These are phyloP conservation scores for Lasiosphaeria miniovina DNA, from an alignment of 495 filamentous ascomycete species.

Conservation along the genomic window DNA sequence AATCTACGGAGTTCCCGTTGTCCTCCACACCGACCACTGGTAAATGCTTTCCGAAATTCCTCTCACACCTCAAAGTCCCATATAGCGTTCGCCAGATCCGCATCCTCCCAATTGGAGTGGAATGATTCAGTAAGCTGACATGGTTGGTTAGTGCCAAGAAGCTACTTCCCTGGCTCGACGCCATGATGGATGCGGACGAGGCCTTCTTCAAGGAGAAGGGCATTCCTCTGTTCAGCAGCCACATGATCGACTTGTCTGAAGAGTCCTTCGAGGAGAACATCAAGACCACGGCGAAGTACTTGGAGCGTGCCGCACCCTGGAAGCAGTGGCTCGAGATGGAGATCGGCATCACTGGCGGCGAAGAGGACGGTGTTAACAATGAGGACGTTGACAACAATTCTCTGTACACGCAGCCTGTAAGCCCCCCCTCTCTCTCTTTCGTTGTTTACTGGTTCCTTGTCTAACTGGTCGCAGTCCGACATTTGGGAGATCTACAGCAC, in stretches of 20 bases:
- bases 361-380: constrained; percentile 92
- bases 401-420: constrained; percentile 93
- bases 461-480: too few species aligned
- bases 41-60: neutral
- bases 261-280: constrained; percentile 89
- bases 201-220: constrained; percentile 86
- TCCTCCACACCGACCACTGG: constrained; percentile 71
- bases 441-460: constrained; percentile 53
- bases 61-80: too few species aligned
- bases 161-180: constrained; percentile 88
- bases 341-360: constrained; percentile 47
- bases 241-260: constrained; percentile 97
- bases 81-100: too few species aligned
- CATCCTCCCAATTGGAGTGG: too few species aligned
- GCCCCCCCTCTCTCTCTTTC: constrained; percentile 86
- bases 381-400: constrained; percentile 86
- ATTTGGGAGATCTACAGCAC: too few species aligned
- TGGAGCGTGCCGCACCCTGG: constrained; percentile 87
- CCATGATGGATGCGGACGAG: constrained; percentile 92
- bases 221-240: constrained; percentile 87
- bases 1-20: constrained; percentile 82
- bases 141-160: constrained; percentile 60
- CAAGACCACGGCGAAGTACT: constrained; percentile 80
- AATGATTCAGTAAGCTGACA: too few species aligned
- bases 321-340: constrained; percentile 99